Base-by-base conservation (phyloP, 2,329 filamentous ascomycete genomes). In the Pseudogymnoascus sp. region DNA sequence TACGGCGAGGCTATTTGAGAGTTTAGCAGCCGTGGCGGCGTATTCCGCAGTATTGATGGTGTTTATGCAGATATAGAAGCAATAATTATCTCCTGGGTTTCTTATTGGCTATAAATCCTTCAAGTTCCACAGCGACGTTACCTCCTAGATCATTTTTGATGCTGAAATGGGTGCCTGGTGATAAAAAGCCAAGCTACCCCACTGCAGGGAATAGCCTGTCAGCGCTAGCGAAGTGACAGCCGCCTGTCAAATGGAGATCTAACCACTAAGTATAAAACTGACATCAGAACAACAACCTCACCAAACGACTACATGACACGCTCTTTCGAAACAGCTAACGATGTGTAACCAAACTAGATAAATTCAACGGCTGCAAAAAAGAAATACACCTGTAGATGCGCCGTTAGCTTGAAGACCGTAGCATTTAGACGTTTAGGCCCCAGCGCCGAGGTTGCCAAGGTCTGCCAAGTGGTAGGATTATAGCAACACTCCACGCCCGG, bases 41-140 rank as follows among this genome's bases (percentile, higher is more conserved):
- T 63, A 64, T 17, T 39, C 58, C 25, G 61, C 61, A 8, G 61
- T 64, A 1, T 60, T 64, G 10, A 63, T 64, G 58, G 61, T 63
- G 2, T 63, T 64, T 35, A 27, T 63, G 29, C 60, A 62, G 39
- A 60, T 36, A 29, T 15, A 36, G 13, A 44, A 8, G 10, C 12
- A 27, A 27, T 44, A 12, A 27, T 12, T 27, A n/a, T 44, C 27
- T 44, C 21, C n/a, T 44, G 5, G 41, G 13, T 44, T 44, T 44
- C 2, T 27, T 27, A 4, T 27, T 27, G 35, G n/a, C 3, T 36
- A 1, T 36, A 12, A 36, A 36, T 12, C 35, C 3, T n/a, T 12
- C 4, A 36, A 13, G 12, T 3, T 36, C 5, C 13, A 36, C 35
- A 12, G 35, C 10, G n/a, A 13, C n/a, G 36, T 15, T 39, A n/a